Base-by-base conservation (phyloP, 31 red algal species). In the Asparagopsis taxiformis region DNA sequence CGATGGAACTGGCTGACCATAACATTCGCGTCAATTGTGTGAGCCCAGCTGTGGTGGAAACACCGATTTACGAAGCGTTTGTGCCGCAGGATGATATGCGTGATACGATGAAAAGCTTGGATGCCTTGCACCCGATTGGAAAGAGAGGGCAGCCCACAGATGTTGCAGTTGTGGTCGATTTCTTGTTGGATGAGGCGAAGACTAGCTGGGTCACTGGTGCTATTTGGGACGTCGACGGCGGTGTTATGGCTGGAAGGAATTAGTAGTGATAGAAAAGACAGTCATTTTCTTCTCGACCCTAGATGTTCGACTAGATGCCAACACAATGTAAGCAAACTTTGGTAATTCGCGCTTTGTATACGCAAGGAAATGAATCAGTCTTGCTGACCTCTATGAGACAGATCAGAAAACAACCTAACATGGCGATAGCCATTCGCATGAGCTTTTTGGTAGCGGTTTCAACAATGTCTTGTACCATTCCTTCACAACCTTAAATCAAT, bases 11-110 rank as follows among this genome's bases (percentile, higher is more conserved):
- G 19, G 72, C 72, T 8, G 56, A 61, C 23, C 36, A 61, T 16
- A 62, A 63, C 55, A 77, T 77, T 63, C 72, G 72, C 11, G 57
- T 77, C 32, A 77, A 77, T 37, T 55, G 57, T 3, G 72, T 77
- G 20, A 21, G 57, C 13, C 72, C 72, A 2, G 72, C 72, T 16
- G 72, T 77, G 7, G 72, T 77, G 55, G 7, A 50, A 17, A 77
- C 72, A 6, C 55, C 72, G 25, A 63, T 77, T 35, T 77, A 77
- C 58, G 53, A 46, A 16, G 20, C 72, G 37, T 77, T 77, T 37
- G 63, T 77, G n/a, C 32, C 32, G 16, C 24, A 33, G 26, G 57
- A 77, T 43, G 21, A 61, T 7, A 26, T 77, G 2, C 57, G 39
- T 2, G 35, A 63, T 2, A 77, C 72, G n/a, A 21, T 77, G 26